Evolutionary conservation across 345 rosid genomes (phyloP), one percentile per base, ranked within the genome.

Genomic region (Eucalyptus lansdowneana): DNA sequence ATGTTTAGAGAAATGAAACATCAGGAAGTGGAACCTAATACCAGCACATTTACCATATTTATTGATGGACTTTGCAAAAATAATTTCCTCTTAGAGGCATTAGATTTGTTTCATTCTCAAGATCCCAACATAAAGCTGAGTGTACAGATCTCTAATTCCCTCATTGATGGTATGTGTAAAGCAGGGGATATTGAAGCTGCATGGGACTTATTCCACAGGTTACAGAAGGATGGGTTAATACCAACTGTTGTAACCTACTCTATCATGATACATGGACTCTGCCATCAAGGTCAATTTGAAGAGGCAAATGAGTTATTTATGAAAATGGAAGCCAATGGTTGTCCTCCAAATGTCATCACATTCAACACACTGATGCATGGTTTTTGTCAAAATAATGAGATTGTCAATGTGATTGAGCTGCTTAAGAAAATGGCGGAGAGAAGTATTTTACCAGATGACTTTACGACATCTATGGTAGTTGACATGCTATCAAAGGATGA

Each of bases 401-500:
- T 34, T 2, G 1, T 14, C 12, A 88, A 91, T 53, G 93, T 87
- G 37, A 54, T 88, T 22, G 89, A 91, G 65, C 87, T 92, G 88
- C 93, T 91, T 86, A 88, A 90, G 12, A 88, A 90, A 89, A 92
- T 94, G 94, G 87, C n/a, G 24, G 91, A 89, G 58, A 91, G 89
- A 91, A 90, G 92, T 42, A 45, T 92, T 86, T 88, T 86, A 9
- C 90, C 91, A 27, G 86, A 93, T 89, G 89, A 60, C 19, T 47
- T 42, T 50, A 89, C 93, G 6, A 44, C 60, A 16, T 90, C 88
- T 44, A 88, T 87, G 60, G 90, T 92, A 19, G 58, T 89, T n/a
- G 89, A 91, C 16, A 88, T 89, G 86, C 91, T 93, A 29, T 90
- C 89, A 25, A 90, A 87, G 89, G 92, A 91, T 88, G 92, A 91